A percentile compares a stretch with the other conserved stretches of the same genome.
Evolutionary conservation across 192 early-diverging fungal species (phyloP).

Genomic region (Allomyces arbusculus): DNA sequence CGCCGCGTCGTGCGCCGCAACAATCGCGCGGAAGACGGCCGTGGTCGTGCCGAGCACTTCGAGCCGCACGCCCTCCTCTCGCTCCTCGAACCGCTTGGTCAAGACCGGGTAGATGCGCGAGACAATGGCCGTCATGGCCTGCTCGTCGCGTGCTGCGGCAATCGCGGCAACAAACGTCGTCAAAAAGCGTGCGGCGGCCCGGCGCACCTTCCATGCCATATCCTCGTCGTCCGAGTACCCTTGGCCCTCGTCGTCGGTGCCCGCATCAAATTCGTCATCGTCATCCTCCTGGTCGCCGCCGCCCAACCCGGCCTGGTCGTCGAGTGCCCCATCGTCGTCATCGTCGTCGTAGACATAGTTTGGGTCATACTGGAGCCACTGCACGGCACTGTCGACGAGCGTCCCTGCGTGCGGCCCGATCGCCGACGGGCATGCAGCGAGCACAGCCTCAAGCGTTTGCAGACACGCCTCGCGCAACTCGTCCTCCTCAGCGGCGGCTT

Average conservation of each 20-base stretch:
- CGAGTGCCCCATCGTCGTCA: conserved; percentile 23
- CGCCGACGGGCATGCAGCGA: conserved; percentile 54
- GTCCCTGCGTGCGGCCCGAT: conserved; percentile 36
- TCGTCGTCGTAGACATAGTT: conserved; percentile 64
- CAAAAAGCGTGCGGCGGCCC: conserved; percentile 53
- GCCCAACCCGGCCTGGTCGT: conserved; percentile 17
- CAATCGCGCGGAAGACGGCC: conserved; percentile 22
- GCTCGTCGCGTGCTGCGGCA: conserved; percentile 36
- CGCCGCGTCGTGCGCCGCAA: not conserved
- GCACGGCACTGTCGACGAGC: conserved; percentile 36
- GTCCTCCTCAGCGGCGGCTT: conserved; percentile 38
- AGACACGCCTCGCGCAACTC: conserved; percentile 66
- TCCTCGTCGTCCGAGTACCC: conserved; percentile 77
- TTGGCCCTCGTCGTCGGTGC: conserved; percentile 39
- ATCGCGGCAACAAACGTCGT: conserved; percentile 13
- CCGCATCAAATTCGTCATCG: conserved; percentile 35
- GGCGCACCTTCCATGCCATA: conserved; percentile 78
- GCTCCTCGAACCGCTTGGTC: conserved; percentile 56
- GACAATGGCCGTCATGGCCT: conserved; percentile 26
- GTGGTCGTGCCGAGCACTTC: conserved; percentile 58
- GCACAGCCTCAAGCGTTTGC: conserved; percentile 56
- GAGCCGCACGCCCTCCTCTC: conserved; percentile 64
- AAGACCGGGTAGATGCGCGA: conserved; percentile 58
- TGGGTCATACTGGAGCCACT: conserved; percentile 61
- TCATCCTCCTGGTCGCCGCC: conserved; percentile 25